Evolutionary conservation across 306 rosid genomes (phyloP).

Genomic region (Geum urbanum): DNA sequence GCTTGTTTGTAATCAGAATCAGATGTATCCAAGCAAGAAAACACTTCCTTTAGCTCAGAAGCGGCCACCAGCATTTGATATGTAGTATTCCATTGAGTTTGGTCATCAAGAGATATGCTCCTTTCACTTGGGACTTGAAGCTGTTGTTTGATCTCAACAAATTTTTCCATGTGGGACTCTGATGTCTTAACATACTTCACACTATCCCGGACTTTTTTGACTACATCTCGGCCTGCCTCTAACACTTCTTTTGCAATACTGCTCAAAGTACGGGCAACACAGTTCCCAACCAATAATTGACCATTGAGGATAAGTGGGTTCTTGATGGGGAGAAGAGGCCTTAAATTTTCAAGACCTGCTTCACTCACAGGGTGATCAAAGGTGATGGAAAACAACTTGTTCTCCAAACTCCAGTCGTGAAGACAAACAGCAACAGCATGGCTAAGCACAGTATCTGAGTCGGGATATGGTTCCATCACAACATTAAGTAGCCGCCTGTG

Average conservation of each 20-base stretch:
- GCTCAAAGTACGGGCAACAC: constrained; percentile 75
- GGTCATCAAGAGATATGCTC: constrained; percentile 72
- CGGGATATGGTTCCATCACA: constrained; percentile 90
- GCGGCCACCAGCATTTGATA: constrained; percentile 85
- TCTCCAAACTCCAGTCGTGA: constrained; percentile 81
- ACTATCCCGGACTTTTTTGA: constrained; percentile 66
- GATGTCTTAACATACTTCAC: constrained; percentile 90
- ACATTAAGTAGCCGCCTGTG: constrained; percentile 83
- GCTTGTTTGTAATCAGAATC: constrained; percentile 82
- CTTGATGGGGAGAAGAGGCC: constrained; percentile 68
- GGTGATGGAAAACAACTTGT: constrained; percentile 75
- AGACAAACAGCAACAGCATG: constrained; percentile 91
- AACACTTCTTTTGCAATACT: constrained; percentile 64
- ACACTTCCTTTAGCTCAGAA: constrained; percentile 75
- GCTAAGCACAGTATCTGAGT: constrained; percentile 65
- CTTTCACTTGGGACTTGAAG: constrained; percentile 88
- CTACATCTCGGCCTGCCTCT: constrained; percentile 37
- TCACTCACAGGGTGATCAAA: constrained; percentile 43
- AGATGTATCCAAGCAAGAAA: constrained; percentile 71
- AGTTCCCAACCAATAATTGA: constrained; percentile 67
- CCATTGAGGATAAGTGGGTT: constrained; percentile 82
- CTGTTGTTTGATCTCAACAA: constrained; percentile 68
- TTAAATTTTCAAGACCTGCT: constrained; percentile 57
- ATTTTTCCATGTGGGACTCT: constrained; percentile 77
- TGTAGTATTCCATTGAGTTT: constrained; percentile 78